Evolutionary conservation across 1,139 yeast species (phyloP), one percentile per base, ranked within the genome.

Genomic region (Saccharomyces pastorianus): DNA sequence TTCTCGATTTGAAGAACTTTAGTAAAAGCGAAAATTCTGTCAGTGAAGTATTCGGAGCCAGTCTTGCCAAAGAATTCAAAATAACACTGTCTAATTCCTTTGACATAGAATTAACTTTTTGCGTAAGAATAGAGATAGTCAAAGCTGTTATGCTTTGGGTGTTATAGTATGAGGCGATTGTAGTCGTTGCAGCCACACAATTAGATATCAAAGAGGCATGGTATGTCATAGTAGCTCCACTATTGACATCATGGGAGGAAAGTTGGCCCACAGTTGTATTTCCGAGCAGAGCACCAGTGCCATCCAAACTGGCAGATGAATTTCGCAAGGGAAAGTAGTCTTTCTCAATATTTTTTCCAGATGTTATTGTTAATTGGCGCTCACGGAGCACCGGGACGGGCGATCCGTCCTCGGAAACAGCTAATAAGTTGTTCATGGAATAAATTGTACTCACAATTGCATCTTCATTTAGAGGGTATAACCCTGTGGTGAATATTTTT

Each of bases 401-500:
- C 2, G 67, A 65, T 6, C 70, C 69, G 61, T 74, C 78, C 55
- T 76, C 77, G 11, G 82, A 83, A 17, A 81, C 81, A 50, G 84
- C 79, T 41, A 93, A 72, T 62, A 87, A 73, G 68, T 93, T 93
- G 27, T 88, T 82, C 60, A 91, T 76, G 0, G 96, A 85, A 68
- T 93, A 93, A 54, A 93, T 83, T 1, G 93, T 81, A n/a, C 96
- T 85, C 11, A 90, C 88, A 20, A 87, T 84, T 0, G 88, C 83
- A 68, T 90, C 97, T 65, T 89, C 95, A 26, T 66, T 71, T 42
- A 77, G 67, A 2, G 77, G 73, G 51, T 70, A 71, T 53, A 80
- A 65, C 1, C 81, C 81, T 46, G 68, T 58, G 1, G 80, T 76
- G 49, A 79, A 71, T 13, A 69, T 65, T 48, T 64, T 62, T 1